Evolutionary conservation across 2,329 filamentous ascomycete genomes (phyloP).

Genomic region (Trichoderma cornu-damae): DNA sequence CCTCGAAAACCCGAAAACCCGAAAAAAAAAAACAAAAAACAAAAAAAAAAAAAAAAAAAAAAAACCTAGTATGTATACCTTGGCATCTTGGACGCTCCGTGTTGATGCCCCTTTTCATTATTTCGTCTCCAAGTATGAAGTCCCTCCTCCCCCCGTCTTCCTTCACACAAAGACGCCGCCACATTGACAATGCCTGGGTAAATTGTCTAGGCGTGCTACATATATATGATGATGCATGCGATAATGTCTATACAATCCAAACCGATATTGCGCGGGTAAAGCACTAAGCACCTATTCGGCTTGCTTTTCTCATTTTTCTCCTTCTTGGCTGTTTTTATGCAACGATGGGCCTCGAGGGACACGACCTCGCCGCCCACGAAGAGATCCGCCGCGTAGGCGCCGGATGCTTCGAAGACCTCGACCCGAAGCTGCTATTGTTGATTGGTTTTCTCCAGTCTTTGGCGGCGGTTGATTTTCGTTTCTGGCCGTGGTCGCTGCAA

Average conservation of each 20-base stretch:
- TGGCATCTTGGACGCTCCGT: neutral
- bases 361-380: conserved; percentile 28
- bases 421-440: neutral
- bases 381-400: conserved; percentile 26
- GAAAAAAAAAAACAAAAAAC: too few species aligned
- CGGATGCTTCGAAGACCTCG: conserved; percentile 25
- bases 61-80: neutral
- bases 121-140: neutral
- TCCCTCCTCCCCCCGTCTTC: neutral
- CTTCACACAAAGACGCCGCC: neutral
- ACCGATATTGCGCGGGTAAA: neutral
- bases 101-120: neutral
- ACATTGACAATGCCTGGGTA: neutral
- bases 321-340: neutral
- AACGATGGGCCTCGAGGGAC: conserved; percentile 9
- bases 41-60: too few species aligned
- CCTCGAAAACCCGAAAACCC: too few species aligned
- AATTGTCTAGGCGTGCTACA: neutral
- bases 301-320: too few species aligned
- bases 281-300: neutral
- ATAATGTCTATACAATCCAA: conserved; percentile 11
- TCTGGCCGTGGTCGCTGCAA: neutral
- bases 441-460: conserved; percentile 3
- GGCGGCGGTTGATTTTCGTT: conserved; percentile 20
- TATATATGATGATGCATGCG: neutral